Percentiles rank a stretch among this genome's conserved stretches.
Conservation (phyloP, 208 protist species). For the Acanthamoeba sp. region DNA sequence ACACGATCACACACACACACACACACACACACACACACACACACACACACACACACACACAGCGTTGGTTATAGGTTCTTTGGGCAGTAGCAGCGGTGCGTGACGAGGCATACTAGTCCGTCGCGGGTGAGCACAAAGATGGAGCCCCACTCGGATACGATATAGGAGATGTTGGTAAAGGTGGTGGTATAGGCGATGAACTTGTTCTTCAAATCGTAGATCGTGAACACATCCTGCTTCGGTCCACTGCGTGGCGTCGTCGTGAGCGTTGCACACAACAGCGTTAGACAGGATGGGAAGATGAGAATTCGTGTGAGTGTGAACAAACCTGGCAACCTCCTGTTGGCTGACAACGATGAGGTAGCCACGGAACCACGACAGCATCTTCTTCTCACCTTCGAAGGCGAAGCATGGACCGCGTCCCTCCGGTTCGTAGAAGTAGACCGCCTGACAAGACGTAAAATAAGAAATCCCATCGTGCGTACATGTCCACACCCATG, state of each 20-base stretch:
- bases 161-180: constrained; percentile 89
- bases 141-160: constrained; percentile 92
- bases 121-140: constrained; percentile 92
- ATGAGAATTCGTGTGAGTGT: background rate
- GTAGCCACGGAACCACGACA: constrained; percentile 92
- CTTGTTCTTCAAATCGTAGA: constrained; percentile 87
- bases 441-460: constrained; percentile 78
- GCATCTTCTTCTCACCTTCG: constrained; percentile 88
- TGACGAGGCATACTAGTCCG: constrained; percentile 45
- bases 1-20: background rate
- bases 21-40: background rate
- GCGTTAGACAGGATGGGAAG: background rate
- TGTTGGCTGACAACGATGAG: constrained; percentile 91
- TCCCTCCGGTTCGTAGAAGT: constrained; percentile 88
- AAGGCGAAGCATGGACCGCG: constrained; percentile 90
- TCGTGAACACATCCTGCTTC: constrained; percentile 13
- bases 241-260: background rate
- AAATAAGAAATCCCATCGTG: too few species aligned
- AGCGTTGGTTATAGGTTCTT: too few species aligned
- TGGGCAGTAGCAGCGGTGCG: background rate
- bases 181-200: constrained; percentile 92
- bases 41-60: background rate
- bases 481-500: too few species aligned
- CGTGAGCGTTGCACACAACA: background rate
- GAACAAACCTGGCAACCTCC: background rate